Evolutionary conservation across 2,329 filamentous ascomycete genomes (phyloP).

Genomic region (Trichoderma harzianum): DNA sequence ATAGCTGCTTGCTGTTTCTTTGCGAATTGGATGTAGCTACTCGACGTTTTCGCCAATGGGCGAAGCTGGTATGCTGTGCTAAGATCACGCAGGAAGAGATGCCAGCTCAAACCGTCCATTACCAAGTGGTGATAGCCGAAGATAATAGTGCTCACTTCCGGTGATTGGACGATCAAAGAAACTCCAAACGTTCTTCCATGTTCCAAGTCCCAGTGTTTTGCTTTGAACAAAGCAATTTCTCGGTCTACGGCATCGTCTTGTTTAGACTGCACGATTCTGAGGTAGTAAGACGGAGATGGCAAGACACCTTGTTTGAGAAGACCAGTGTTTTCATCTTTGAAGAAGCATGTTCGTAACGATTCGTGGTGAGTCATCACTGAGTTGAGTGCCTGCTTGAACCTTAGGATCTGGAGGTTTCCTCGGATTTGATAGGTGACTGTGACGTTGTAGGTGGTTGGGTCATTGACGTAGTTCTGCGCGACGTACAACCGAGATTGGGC

Average conservation of each 20-base stretch:
- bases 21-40: neutral
- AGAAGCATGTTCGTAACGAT: neutral
- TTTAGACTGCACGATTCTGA: neutral
- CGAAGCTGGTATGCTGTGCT: neutral
- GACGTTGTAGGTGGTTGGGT: neutral
- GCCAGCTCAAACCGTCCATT: neutral
- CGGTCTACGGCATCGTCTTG: neutral
- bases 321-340: neutral
- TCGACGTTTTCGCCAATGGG: neutral
- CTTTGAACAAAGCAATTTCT: neutral
- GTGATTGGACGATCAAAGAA: neutral
- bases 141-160: neutral
- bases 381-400: neutral
- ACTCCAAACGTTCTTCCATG: neutral
- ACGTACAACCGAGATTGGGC: neutral
- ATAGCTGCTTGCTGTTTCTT: neutral
- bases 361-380: neutral
- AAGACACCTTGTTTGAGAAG: neutral
- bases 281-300: neutral
- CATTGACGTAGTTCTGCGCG: neutral
- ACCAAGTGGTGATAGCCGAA: neutral
- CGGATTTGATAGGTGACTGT: neutral
- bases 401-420: neutral
- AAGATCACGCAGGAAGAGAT: neutral
- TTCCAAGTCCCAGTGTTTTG: neutral